These are phyloP conservation scores for Globisporangium barbulae DNA, from an alignment of 352 stramenopile genomes.

Conservation along the genomic window DNA sequence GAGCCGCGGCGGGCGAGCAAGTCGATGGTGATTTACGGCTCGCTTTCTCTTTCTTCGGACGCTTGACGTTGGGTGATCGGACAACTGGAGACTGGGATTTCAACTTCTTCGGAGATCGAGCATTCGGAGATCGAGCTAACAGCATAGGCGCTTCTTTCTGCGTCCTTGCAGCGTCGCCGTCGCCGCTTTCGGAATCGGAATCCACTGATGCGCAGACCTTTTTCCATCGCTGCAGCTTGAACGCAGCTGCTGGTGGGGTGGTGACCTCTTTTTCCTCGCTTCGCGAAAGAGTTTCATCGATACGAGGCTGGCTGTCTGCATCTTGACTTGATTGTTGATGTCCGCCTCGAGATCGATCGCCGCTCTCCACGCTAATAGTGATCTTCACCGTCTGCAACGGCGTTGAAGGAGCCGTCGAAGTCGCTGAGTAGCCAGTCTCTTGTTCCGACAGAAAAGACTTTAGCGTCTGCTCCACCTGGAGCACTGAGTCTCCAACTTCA, in stretches of 20 bases:
- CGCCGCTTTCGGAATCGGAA: constrained; percentile 32
- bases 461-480: constrained; percentile 65
- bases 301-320: neutral
- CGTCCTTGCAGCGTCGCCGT: neutral
- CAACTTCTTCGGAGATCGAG: neutral
- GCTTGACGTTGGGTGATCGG: neutral
- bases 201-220: constrained; percentile 49
- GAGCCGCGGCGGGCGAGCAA: neutral
- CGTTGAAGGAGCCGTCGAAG: neutral
- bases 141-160: neutral
- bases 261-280: neutral
- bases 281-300: neutral
- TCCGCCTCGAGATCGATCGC: neutral
- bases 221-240: constrained; percentile 27
- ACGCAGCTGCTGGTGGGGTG: constrained; percentile 21
- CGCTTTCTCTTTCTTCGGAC: neutral
- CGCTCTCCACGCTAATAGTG: neutral
- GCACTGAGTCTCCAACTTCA: constrained; percentile 59
- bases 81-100: neutral
- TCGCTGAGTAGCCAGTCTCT: neutral
- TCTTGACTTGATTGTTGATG: neutral
- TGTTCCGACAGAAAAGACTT: constrained; percentile 29
- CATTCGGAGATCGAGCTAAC: neutral
- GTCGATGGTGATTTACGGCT: neutral
- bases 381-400: neutral